Base-by-base conservation (phyloP, 169 alveolate genomes). In the Eimeria praecox region DNA sequence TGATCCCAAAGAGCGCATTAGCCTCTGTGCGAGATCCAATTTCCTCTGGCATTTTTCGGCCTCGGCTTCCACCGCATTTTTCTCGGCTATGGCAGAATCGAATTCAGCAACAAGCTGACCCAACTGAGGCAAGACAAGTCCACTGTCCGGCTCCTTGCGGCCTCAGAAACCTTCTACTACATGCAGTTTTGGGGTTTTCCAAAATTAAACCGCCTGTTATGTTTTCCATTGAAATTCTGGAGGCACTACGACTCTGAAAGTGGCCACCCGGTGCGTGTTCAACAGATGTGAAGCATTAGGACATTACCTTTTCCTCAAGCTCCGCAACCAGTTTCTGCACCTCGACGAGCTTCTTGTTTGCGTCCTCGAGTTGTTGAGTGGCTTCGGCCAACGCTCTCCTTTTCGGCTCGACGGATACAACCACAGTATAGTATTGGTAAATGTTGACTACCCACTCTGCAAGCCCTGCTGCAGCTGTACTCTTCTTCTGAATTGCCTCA, bases 381-480 rank as follows among this genome's bases (percentile, higher is more conserved):
- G 99, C 99, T 90, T 97, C 99, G 77, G 97, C 98, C 96, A 99
- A 97, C 91, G 99, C 99, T 69, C 97, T 96, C 62, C 99, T 97
- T 97, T 98, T 98, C 30, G 99, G 99, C 71, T 98, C 99, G 33
- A 99, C 99, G 20, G 98, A 97, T 78, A 97, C 98, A 83, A 99
- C 99, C 71, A 98, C 99, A 89, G 98, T 99, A 95, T 98, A 98
- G 96, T 98, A 99, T 95, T 97, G 97, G 92, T 98, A 98, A 97
- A 99, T 98, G 97, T 98, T 98, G 94, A 98, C 96, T 54, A 78
- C 96, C 97, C 98, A 97, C 64, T 97, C 98, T 83, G 97, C 97
- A 64, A 98, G 97, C 20, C 99, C 99, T 22, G 98, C 98, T n/a
- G 99, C 99, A 9, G 99, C 99, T 24, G 98, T 97, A 44, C 99